phyloP scores from a whole-genome alignment of 768 basidiomycete species.

The Grammothele lineata region DNA sequence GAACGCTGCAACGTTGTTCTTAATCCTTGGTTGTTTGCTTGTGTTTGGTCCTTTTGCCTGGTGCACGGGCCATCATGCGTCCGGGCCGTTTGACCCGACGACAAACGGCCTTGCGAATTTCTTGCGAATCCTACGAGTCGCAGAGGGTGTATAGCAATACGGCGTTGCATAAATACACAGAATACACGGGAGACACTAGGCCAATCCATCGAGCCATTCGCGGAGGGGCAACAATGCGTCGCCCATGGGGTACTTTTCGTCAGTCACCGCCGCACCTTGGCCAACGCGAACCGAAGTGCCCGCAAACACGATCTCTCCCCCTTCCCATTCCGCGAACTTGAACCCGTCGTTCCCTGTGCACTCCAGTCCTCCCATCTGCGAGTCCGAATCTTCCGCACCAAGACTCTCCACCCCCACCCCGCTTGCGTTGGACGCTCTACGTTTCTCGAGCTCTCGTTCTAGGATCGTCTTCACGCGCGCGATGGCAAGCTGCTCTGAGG shows the following conservation, averaged over 20 bases:
- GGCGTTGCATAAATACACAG: neutral
- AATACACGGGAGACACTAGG: slow-evolving; percentile 23
- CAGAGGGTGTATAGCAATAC: no score
- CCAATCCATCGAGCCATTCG: slow-evolving; percentile 46
- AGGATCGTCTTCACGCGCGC: slow-evolving; percentile 72
- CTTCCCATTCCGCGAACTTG: slow-evolving; percentile 80
- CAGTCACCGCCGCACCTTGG: slow-evolving; percentile 15
- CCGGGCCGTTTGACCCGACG: no score
- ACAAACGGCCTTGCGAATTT: no score
- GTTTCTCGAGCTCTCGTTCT: slow-evolving; percentile 82
- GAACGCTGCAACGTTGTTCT: slow-evolving; percentile 12
- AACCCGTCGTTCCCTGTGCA: slow-evolving; percentile 57
- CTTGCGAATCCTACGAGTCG: no score
- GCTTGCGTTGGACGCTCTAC: slow-evolving; percentile 56
- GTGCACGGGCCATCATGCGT: no score
- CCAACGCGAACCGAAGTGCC: slow-evolving; percentile 49
- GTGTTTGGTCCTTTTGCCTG: slow-evolving; percentile 9
- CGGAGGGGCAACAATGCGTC: slow-evolving; percentile 41
- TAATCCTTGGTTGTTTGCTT: slow-evolving; percentile 7
- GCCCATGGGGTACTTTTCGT: slow-evolving; percentile 30
- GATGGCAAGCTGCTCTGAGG: slow-evolving; percentile 49
- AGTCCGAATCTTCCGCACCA: slow-evolving; percentile 56
- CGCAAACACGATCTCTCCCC: slow-evolving; percentile 68
- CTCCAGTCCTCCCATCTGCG: slow-evolving; percentile 73
- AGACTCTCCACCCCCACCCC: slow-evolving; percentile 71